Evolutionary conservation across 2,329 filamentous ascomycete species (phyloP), one percentile per base, ranked within the genome.

Genomic region (Arthrobotrys sinensis): DNA sequence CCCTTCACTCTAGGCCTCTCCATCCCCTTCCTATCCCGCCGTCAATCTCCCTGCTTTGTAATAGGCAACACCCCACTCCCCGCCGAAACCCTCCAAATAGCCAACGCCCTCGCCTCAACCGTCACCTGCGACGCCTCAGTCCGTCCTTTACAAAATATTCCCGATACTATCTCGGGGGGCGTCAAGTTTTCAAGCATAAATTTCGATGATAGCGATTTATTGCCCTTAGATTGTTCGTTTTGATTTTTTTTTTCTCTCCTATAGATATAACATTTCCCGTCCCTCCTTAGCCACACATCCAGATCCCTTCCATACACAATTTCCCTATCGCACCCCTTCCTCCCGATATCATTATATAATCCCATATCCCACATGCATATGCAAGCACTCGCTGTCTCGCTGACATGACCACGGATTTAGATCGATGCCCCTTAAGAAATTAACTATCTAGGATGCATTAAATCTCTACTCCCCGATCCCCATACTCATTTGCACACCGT

Each of bases 171-270:
- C 2, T 87, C 87, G 1, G 87, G 86, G 78, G 82, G 82, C 72
- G 83, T 86, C 6, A 85, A 85, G 16, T 90, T 89, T 83, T 89
- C 87, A 4, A 81, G 83, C 57, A 85, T 90, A 84, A 87, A 90
- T 86, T 90, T 90, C 83, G 85, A 85, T 81, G 81, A 85, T 67
- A 88, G 88, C 10, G 81, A 81, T 11, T 84, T 86, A 67, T 85
- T 85, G 0, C 86, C 89, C 0, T 85, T 90, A 1, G 82, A 85
- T 38, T 91, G 64, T 76, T 38, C 34, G 72, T 76, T 21, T 14
- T 14, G 8, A 24, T 8, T n/a, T n/a, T 21, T n/a, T 32, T 38
- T 24, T 24, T 32, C n/a, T 2, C 1, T 40, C 11, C n/a, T 45
- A 45, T 45, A 45, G 2, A 45, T 7, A 45, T 38, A 28, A 4